Base-by-base conservation (phyloP, 2,329 filamentous ascomycete species). In the Beauveria sp. region DNA sequence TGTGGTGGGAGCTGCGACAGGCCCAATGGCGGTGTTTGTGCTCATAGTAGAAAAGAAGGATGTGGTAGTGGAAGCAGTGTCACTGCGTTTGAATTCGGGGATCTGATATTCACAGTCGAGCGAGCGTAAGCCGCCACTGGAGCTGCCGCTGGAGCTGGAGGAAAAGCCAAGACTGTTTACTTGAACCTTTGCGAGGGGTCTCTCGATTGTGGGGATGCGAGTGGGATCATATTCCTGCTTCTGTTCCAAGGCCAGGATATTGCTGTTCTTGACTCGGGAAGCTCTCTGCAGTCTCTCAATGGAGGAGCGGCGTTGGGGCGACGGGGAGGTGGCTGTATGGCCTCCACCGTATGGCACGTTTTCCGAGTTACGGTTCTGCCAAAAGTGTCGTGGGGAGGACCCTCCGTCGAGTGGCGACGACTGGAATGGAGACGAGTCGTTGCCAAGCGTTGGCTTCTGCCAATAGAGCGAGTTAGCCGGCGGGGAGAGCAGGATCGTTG, bases 251-350 rank as follows among this genome's bases (percentile, higher is more conserved):
- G 91, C 92, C 72, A 96, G 91, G 81, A 97, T 97, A 77, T 88
- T 96, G 82, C 93, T 97, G 79, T 96, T 97, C 82, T 93, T 96
- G 69, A 99, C 94, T 63, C 94, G 89, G 60, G 93, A 96, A 37
- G 92, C 92, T 72, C 88, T 91, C 77, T 97, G 96, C 63, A 99
- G 82, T 70, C 92, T 92, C 81, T 99, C 94, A 67, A 99, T 92
- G 20, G 93, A 97, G 51, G 91, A 90, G 71, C 93, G 88, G 70
- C 91, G 89, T 62, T 85, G 87, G 24, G 90, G 86, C 51, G 88
- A 88, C 8, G 87, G 84, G 12, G 89, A 86, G 48, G 82, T 79
- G 34, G 77, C 37, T 12, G 54, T 53, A 28, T 46, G 74, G 55
- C 84, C 80, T 62, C 80, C 79, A 64, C 83, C 80, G 65, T 85